Evolutionary conservation across 164 flowering plant species (phyloP).

Genomic region (Liriodendron chinense): DNA sequence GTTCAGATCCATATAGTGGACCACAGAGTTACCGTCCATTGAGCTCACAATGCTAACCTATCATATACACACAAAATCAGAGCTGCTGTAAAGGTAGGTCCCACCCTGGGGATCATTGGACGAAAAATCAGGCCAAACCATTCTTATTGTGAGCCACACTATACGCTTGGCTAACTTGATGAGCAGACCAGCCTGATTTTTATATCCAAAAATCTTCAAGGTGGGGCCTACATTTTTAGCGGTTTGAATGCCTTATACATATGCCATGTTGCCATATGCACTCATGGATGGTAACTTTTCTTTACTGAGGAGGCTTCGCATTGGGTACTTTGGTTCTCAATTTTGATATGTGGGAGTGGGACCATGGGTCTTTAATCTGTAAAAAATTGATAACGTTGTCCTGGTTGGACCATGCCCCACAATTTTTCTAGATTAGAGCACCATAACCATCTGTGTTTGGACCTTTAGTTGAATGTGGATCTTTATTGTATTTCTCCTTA

Average conservation of each 20-base stretch:
- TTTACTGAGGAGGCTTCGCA: not conserved
- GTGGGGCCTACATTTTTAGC: too few relatives aligned
- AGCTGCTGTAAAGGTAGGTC: too few relatives aligned
- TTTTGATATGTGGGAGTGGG: not conserved
- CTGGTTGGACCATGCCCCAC: not conserved
- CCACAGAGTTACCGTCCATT: too few relatives aligned
- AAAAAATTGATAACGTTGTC: not conserved
- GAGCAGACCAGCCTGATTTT: too few relatives aligned
- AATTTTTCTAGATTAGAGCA: not conserved
- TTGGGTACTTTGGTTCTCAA: not conserved
- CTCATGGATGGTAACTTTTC: not conserved
- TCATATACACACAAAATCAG: too few relatives aligned
- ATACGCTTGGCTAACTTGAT: too few relatives aligned
- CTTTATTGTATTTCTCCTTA: not conserved
- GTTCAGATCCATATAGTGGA: too few relatives aligned
- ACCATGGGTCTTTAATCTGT: not conserved
- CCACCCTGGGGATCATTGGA: too few relatives aligned
- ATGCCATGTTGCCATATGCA: not conserved
- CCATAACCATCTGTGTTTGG: not conserved
- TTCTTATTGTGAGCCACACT: too few relatives aligned
- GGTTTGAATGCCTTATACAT: not conserved
- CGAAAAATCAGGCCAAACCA: too few relatives aligned
- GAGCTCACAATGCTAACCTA: too few relatives aligned
- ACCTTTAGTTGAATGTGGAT: not conserved
- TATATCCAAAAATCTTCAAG: too few relatives aligned